phyloP scores from a whole-genome alignment of 176 grass and related monocot genomes.

The Neostapfia colusana region DNA sequence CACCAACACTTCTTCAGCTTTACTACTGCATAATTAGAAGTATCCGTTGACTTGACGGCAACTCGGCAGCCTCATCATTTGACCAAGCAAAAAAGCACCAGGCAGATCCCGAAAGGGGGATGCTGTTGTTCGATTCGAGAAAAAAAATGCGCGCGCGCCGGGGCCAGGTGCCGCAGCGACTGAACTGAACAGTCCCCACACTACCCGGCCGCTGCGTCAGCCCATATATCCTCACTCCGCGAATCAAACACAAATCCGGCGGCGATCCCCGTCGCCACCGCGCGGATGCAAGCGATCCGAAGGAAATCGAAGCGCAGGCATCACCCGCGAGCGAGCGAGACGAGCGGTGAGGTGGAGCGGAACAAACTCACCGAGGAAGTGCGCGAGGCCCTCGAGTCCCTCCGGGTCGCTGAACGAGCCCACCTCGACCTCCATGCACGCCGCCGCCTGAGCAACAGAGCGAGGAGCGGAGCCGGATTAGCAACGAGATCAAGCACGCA shows the following conservation, averaged over 20 bases:
- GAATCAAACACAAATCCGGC: constrained; percentile 20
- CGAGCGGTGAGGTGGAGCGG: neutral
- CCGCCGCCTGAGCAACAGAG: constrained; percentile 58
- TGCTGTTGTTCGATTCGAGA: neutral
- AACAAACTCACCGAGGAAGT: constrained; percentile 76
- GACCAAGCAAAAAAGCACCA: neutral
- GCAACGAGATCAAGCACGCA: constrained; percentile 3
- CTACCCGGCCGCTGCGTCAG: neutral
- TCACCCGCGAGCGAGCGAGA: constrained; percentile 10
- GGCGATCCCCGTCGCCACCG: constrained; percentile 13
- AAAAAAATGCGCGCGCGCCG: neutral
- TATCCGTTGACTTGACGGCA: constrained; percentile 40
- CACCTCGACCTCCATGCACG: constrained; percentile 87
- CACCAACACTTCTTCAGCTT: neutral
- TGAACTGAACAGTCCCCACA: constrained; percentile 8
- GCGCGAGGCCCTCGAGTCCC: constrained; percentile 90
- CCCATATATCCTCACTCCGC: constrained; percentile 11
- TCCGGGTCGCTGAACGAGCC: constrained; percentile 86
- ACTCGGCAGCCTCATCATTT: constrained; percentile 30
- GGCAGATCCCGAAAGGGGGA: constrained; percentile 30
- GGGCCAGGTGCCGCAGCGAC: constrained; percentile 11
- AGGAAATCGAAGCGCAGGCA: neutral
- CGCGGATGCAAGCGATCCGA: constrained; percentile 15
- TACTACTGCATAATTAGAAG: neutral
- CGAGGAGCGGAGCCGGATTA: neutral